Evolutionary conservation across 2,329 filamentous ascomycete genomes (phyloP).

Genomic region (Aspergillus sp.): DNA sequence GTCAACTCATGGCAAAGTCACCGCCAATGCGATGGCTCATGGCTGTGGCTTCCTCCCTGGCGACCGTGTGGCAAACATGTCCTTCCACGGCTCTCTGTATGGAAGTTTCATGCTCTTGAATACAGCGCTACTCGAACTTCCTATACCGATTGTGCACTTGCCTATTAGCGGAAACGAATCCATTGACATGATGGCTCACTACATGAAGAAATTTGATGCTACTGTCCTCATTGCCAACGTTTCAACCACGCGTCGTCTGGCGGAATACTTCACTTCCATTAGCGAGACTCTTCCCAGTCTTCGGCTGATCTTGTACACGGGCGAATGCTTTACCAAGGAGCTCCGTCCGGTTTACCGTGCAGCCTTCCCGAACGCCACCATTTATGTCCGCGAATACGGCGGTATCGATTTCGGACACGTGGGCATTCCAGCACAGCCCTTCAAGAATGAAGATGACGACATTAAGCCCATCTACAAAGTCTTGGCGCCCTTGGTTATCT

Average conservation of each 20-base stretch:
- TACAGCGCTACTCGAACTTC: neutral
- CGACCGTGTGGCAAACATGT: neutral
- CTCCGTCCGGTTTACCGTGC: neutral
- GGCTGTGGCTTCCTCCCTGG: neutral
- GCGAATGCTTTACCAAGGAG: neutral
- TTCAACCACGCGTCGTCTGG: neutral
- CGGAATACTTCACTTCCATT: neutral
- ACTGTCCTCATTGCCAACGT: neutral
- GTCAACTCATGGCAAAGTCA: neutral
- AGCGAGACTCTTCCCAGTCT: neutral
- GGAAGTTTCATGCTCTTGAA: neutral
- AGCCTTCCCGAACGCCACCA: neutral
- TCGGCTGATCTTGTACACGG: neutral
- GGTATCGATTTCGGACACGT: too few relatives aligned
- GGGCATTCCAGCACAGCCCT: too few relatives aligned
- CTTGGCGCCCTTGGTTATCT: too few relatives aligned
- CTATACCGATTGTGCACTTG: neutral
- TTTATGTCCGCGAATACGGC: neutral
- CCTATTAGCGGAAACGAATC: neutral
- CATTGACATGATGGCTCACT: neutral
- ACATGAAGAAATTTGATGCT: neutral
- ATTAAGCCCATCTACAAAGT: too few relatives aligned
- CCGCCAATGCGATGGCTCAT: neutral
- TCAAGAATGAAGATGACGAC: too few relatives aligned
- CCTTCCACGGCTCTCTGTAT: neutral